These are phyloP conservation scores for Triglochin maritima DNA, from an alignment of 106 monocot genomes.

Conservation along the genomic window DNA sequence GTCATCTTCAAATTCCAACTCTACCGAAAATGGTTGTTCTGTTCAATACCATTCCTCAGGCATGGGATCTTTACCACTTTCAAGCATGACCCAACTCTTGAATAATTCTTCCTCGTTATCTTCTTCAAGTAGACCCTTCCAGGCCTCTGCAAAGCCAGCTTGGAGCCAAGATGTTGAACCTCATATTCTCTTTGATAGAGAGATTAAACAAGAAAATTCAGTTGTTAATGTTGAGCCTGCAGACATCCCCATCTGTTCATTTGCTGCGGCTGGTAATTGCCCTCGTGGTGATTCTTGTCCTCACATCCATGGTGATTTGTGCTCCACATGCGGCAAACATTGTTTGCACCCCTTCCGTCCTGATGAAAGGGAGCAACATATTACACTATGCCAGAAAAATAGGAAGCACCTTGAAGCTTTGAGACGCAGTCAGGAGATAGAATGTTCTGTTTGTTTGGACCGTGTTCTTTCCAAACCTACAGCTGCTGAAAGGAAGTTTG, in stretches of 20 bases:
- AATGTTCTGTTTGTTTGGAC: conserved; percentile 92
- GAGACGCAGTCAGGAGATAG: conserved; percentile 80
- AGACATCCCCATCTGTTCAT: conserved; percentile 83
- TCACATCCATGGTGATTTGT: conserved; percentile 82
- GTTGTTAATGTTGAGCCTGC: conserved; percentile 17
- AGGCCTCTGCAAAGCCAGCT: conserved; percentile 16
- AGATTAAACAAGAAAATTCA: background rate
- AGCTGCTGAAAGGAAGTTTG: conserved; percentile 86
- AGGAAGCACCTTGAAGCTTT: conserved; percentile 70
- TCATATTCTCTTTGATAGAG: conserved; percentile 7
- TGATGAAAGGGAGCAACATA: conserved; percentile 90
- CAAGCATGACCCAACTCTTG: background rate
- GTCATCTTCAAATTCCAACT: conserved; percentile 18
- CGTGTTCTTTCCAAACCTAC: conserved; percentile 80
- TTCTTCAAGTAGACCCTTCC: conserved; percentile 12
- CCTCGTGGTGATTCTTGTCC: conserved; percentile 63
- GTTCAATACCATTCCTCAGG: too few relatives aligned
- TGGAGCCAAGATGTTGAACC: conserved; percentile 25
- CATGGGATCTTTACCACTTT: background rate
- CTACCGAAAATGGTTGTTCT: conserved; percentile 12
- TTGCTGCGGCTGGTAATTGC: conserved; percentile 90
- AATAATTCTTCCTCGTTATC: conserved; percentile 5
- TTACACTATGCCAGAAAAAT: conserved; percentile 54
- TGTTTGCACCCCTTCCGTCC: conserved; percentile 82
- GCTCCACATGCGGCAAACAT: conserved; percentile 69